Evolutionary conservation across 2,329 filamentous ascomycete species (phyloP), one percentile per base, ranked within the genome.

Genomic region (Scleromitrula shiraiana): DNA sequence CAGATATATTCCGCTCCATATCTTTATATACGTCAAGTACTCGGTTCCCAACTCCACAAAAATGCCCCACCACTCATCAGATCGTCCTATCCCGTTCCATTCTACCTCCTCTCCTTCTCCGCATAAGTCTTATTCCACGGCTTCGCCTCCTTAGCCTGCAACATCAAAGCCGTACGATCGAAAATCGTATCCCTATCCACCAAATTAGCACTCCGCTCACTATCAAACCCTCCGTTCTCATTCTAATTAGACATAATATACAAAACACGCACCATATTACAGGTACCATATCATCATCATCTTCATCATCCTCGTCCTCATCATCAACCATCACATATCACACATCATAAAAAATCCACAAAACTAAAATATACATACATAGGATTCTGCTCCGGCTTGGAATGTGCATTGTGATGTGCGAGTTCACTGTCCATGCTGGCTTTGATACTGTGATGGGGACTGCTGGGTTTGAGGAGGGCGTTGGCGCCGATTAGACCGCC

Each of bases 111-210:
- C 35, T 52, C 48, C 12, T 46, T 39, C 37, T 54, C 52, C 2
- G 43, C 32, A 41, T 42, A 39, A 2, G 50, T 49, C 37, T 50
- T 53, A 19, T 53, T 53, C 50, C 52, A 52, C 0, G 52, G 52
- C 27, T 52, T 53, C 17, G 12, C 10, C 23, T 41, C 38, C 38
- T 53, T 53, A 2, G 29, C 50, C 24, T 50, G 40, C 22, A 50
- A 33, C 46, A 52, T 46, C 39, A 53, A 40, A 6, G 43, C 42
- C 27, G 52, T 53, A 7, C 52, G 45, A 37, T 53, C 50, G 22
- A 52, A 44, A 32, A 52, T 52, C 33, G 52, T 53, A 45, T 49
- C 50, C 36, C 52, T 53, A 44, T 8, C 6, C 4, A 22, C 6
- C 10, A 2, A 8, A 20, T 35, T 29, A 35, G 29, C 9, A 24